Conservation (phyloP, 164 flowering plant species). For the Nelumbo lutea region DNA sequence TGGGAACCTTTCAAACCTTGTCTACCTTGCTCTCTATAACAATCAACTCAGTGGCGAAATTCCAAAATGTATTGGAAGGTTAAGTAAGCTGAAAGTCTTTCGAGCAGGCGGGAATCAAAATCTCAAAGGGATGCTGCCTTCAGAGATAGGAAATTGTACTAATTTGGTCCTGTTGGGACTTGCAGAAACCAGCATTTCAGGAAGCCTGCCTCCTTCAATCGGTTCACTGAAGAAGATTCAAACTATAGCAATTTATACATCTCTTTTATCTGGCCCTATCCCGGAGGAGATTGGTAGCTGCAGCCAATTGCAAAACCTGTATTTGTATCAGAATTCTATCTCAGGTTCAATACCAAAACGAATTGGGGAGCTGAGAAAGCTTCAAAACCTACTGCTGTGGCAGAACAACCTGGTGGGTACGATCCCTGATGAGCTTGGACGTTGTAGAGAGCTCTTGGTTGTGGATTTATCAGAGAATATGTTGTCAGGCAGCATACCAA, state of each 20-base stretch:
- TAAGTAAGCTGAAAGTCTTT: conserved; percentile 49
- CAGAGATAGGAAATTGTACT: conserved; percentile 81
- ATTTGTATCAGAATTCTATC: conserved; percentile 79
- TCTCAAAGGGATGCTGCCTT: conserved; percentile 78
- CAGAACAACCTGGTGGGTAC: conserved; percentile 81
- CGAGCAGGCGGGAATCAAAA: conserved; percentile 86
- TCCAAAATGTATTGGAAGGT: conserved; percentile 64
- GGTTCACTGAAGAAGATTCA: conserved; percentile 64
- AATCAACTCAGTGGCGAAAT: conserved; percentile 69
- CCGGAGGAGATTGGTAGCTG: conserved; percentile 92
- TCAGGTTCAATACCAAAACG: conserved; percentile 67
- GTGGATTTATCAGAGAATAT: conserved; percentile 76
- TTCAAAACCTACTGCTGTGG: conserved; percentile 70
- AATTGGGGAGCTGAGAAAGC: conserved; percentile 62
- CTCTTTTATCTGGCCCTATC: conserved; percentile 67
- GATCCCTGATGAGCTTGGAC: conserved; percentile 78
- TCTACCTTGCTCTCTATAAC: conserved; percentile 51
- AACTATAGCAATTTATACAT: conserved; percentile 73
- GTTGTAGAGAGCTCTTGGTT: conserved; percentile 51
- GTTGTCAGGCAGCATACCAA: conserved; percentile 68
- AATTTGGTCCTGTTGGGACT: conserved; percentile 64
- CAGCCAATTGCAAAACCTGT: conserved; percentile 64
- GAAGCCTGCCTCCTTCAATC: conserved; percentile 62
- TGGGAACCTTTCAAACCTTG: conserved; percentile 62
- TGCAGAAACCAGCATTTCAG: conserved; percentile 85